These are phyloP conservation scores for Corynespora cassiicola DNA, from an alignment of 2,329 filamentous ascomycete genomes.

Conservation along the genomic window DNA sequence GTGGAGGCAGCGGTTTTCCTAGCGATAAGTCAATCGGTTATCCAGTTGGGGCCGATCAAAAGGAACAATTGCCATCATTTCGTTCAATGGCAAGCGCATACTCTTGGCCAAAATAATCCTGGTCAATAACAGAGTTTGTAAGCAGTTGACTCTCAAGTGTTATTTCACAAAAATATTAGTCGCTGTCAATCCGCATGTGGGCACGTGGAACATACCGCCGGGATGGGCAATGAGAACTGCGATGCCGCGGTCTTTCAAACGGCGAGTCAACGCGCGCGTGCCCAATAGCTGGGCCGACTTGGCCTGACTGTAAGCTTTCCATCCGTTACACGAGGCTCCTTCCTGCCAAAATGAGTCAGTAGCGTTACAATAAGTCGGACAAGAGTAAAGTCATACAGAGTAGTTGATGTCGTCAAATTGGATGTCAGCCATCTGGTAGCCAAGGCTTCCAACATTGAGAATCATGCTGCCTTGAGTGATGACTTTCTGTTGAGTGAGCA, in stretches of 20 bases:
- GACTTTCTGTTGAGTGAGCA: neutral
- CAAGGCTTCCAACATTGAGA: neutral
- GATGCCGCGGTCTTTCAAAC: slow-evolving; percentile 5
- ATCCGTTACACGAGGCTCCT: slow-evolving; percentile 6
- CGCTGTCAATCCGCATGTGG: no score
- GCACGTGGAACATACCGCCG: neutral
- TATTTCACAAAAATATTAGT: no score
- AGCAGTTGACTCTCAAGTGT: slow-evolving; percentile 8
- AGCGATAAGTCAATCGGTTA: no score
- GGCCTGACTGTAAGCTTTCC: no score
- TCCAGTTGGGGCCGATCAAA: no score
- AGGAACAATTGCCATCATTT: slow-evolving; percentile 6
- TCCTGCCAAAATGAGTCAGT: no score
- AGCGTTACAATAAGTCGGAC: no score
- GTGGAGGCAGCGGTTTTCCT: slow-evolving; percentile 6
- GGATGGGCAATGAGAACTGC: slow-evolving; percentile 4
- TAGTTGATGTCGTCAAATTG: neutral
- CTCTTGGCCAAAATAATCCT: slow-evolving; percentile 9
- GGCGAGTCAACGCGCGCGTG: slow-evolving; percentile 6
- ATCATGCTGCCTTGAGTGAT: neutral
- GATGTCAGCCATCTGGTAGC: neutral
- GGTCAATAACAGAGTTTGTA: slow-evolving; percentile 6
- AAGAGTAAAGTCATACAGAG: neutral
- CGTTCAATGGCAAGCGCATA: slow-evolving; percentile 8
- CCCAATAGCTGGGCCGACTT: slow-evolving; percentile 3